Conservation (phyloP, 2,329 filamentous ascomycete species). For the Fusarium piperis region DNA sequence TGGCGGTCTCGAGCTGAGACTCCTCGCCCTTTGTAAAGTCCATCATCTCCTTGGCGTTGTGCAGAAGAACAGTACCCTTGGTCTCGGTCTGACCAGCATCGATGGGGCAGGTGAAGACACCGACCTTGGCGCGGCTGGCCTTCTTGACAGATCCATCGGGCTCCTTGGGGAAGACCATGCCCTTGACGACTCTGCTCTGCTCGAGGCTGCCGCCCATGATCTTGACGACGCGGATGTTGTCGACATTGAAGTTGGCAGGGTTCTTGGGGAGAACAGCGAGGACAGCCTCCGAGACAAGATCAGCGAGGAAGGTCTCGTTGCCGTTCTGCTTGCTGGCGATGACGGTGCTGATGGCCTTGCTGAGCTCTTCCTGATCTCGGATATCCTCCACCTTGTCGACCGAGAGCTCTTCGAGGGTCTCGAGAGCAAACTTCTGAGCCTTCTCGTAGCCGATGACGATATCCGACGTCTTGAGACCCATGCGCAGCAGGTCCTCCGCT, state of each 20-base stretch:
- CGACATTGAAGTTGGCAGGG: slow-evolving; percentile 95
- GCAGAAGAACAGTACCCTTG: slow-evolving; percentile 95
- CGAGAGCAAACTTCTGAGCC: slow-evolving; percentile 87
- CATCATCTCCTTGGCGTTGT: slow-evolving; percentile 98
- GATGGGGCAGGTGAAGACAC: slow-evolving; percentile 94
- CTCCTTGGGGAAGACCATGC: slow-evolving; percentile 97
- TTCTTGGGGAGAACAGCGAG: slow-evolving; percentile 96
- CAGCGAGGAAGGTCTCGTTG: slow-evolving; percentile 86
- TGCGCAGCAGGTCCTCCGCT: slow-evolving; percentile 93
- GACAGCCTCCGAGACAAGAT: slow-evolving; percentile 85
- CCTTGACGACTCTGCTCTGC: slow-evolving; percentile 93
- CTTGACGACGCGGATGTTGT: slow-evolving; percentile 99
- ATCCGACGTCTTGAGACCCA: slow-evolving; percentile 98
- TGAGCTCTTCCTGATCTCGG: slow-evolving; percentile 81
- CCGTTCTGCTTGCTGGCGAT: slow-evolving; percentile 97
- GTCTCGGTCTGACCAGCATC: slow-evolving; percentile 97
- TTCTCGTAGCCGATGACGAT: slow-evolving; percentile 96
- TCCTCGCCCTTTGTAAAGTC: slow-evolving; percentile 99
- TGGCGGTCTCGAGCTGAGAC: slow-evolving; percentile 83
- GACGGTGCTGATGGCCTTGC: slow-evolving; percentile 95
- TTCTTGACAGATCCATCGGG: slow-evolving; percentile 95
- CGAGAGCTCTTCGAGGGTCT: slow-evolving; percentile 85
- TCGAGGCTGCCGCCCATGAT: slow-evolving; percentile 98
- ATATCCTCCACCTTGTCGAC: slow-evolving; percentile 92
- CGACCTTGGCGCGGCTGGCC: slow-evolving; percentile 92